These are phyloP conservation scores for Globisporangium emineosum DNA, from an alignment of 352 stramenopile genomes.

Conservation along the genomic window DNA sequence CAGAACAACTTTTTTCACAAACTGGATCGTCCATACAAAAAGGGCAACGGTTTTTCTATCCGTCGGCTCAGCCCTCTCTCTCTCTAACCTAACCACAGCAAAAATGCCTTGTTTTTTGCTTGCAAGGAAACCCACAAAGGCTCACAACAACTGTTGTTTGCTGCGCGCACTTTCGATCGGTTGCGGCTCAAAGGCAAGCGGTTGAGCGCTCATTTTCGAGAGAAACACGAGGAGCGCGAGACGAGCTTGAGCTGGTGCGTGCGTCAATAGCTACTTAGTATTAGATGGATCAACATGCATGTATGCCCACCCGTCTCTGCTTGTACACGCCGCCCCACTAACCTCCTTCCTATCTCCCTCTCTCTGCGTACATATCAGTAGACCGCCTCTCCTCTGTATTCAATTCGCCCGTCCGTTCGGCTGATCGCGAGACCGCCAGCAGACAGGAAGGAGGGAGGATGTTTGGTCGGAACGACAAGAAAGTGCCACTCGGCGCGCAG, in stretches of 20 bases:
- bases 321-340: too few species aligned
- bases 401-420: background rate
- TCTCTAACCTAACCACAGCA: background rate
- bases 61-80: background rate
- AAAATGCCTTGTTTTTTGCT: background rate
- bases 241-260: background rate
- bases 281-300: background rate
- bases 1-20: background rate
- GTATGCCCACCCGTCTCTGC: background rate
- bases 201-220: conserved; percentile 8
- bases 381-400: conserved; percentile 2
- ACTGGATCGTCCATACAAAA: background rate
- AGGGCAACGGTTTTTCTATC: background rate
- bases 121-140: background rate
- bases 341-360: background rate
- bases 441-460: conserved; percentile 22
- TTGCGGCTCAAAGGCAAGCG: too few species aligned
- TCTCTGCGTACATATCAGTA: background rate
- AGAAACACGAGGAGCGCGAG: conserved; percentile 10
- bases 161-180: too few species aligned
- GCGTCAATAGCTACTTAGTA: background rate
- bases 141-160: too few species aligned
- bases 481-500: conserved; percentile 27
- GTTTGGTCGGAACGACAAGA: conserved; percentile 48
- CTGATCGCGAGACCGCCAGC: background rate